Percentiles rank a stretch among this genome's conserved stretches.
These are phyloP conservation scores for Agrocybe praecox DNA, from an alignment of 768 basidiomycete species.

Conservation along the genomic window DNA sequence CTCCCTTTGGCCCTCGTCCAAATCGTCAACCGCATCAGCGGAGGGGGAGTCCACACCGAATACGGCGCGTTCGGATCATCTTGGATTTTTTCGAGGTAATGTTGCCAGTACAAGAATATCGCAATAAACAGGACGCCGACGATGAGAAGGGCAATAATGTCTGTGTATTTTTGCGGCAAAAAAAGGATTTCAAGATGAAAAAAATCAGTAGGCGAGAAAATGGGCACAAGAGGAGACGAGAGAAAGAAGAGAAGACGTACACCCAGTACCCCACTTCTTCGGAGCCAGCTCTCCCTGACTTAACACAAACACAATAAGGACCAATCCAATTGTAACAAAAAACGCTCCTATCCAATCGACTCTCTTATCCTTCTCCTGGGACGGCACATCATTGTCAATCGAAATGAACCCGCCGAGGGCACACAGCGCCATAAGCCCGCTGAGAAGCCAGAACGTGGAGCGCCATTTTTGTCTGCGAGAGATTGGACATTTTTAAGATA, in stretches of 20 bases:
- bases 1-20: conserved; percentile 67
- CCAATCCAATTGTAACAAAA: conserved; percentile 63
- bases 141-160: conserved; percentile 73
- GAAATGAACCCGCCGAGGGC: conserved; percentile 54
- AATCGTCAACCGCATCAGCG: conserved; percentile 63
- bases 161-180: conserved; percentile 28
- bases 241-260: conserved; percentile 16
- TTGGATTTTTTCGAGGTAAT: conserved; percentile 52
- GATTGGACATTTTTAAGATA: no score
- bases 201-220: neutral
- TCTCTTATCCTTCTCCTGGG: conserved; percentile 41
- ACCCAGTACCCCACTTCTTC: conserved; percentile 57
- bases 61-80: conserved; percentile 17
- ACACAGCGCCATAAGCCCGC: conserved; percentile 57
- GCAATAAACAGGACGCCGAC: conserved; percentile 57
- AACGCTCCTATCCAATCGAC: conserved; percentile 81
- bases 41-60: conserved; percentile 48
- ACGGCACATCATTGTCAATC: conserved; percentile 61
- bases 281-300: conserved; percentile 64
- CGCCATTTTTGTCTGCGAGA: conserved; percentile 72
- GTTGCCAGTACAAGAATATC: conserved; percentile 69
- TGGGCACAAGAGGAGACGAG: neutral
- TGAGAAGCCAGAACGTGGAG: conserved; percentile 56
- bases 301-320: conserved; percentile 74
- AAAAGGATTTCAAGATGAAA: neutral